Conservation (phyloP, 148 eudicot species). For the Cornus suecica region DNA sequence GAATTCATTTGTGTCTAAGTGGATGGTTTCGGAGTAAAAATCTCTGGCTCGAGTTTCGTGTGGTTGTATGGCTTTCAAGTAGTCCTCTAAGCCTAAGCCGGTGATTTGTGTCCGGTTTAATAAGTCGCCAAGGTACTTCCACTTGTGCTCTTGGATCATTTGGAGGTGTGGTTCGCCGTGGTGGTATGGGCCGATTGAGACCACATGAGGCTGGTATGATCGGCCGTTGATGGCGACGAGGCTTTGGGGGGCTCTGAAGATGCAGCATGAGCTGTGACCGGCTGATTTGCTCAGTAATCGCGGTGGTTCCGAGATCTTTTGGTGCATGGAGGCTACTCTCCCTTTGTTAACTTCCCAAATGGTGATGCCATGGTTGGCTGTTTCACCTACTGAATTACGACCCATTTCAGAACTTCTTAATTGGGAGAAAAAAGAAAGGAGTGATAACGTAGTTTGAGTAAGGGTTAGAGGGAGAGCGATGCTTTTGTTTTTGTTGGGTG, state of each 20-base stretch:
- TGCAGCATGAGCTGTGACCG: constrained; percentile 62
- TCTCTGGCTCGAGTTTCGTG: constrained; percentile 45
- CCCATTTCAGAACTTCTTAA: background rate
- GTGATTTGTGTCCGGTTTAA: constrained; percentile 21
- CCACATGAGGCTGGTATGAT: constrained; percentile 57
- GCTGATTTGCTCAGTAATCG: constrained; percentile 51
- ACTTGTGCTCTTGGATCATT: constrained; percentile 82
- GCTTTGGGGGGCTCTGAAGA: constrained; percentile 66
- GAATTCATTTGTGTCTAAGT: constrained; percentile 24
- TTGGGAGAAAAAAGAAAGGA: too few species aligned
- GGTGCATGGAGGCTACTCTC: constrained; percentile 27
- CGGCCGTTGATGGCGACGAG: constrained; percentile 44
- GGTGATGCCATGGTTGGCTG: constrained; percentile 17
- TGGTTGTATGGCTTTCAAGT: constrained; percentile 38
- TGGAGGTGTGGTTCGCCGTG: constrained; percentile 39
- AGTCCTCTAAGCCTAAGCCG: constrained; percentile 27
- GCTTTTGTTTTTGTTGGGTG: too few species aligned
- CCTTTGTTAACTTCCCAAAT: constrained; percentile 31
- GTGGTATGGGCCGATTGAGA: constrained; percentile 79
- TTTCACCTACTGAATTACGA: background rate
- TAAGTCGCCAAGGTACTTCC: constrained; percentile 47
- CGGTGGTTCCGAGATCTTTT: constrained; percentile 35
- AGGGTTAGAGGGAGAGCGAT: too few species aligned
- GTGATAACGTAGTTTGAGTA: too few species aligned
- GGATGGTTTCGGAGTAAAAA: constrained; percentile 52